phyloP scores from a whole-genome alignment of 768 basidiomycete genomes.

The Lactarius deliciosus region DNA sequence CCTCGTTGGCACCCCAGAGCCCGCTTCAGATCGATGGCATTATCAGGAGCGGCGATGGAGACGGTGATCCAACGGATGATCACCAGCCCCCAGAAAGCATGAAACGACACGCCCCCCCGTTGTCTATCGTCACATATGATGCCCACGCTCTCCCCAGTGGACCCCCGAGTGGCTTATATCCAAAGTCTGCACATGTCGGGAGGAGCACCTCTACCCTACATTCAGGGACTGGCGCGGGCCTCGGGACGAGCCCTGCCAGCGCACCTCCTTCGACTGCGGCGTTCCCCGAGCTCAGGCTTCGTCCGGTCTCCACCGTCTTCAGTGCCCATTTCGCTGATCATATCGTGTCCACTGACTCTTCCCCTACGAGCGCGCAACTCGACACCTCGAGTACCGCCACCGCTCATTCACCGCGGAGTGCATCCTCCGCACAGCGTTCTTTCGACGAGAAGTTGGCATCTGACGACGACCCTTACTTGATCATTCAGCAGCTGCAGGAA shows the following conservation, averaged over 20 bases:
- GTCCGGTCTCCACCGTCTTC: constrained; percentile 76
- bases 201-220: not conserved
- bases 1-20: constrained; percentile 20
- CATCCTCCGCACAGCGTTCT: constrained; percentile 35
- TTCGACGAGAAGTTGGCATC: constrained; percentile 37
- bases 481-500: constrained; percentile 57
- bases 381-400: constrained; percentile 54
- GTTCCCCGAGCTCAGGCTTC: constrained; percentile 66
- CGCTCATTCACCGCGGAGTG: constrained; percentile 37
- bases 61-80: not conserved
- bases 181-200: constrained; percentile 1
- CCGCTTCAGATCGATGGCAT: constrained; percentile 20
- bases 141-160: not conserved
- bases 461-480: constrained; percentile 44
- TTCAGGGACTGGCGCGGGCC: constrained; percentile 30
- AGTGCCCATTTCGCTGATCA: constrained; percentile 62
- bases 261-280: constrained; percentile 63
- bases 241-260: constrained; percentile 42
- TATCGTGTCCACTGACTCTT: constrained; percentile 35
- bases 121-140: constrained; percentile 20
- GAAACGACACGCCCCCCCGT: constrained; percentile 5
- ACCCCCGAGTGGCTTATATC: not conserved
- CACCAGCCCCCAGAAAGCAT: not conserved
- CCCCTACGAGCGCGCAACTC: constrained; percentile 41
- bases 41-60: constrained; percentile 4